Conservation (phyloP, 305 asterid genomes). For the Plantago lanceolata region DNA sequence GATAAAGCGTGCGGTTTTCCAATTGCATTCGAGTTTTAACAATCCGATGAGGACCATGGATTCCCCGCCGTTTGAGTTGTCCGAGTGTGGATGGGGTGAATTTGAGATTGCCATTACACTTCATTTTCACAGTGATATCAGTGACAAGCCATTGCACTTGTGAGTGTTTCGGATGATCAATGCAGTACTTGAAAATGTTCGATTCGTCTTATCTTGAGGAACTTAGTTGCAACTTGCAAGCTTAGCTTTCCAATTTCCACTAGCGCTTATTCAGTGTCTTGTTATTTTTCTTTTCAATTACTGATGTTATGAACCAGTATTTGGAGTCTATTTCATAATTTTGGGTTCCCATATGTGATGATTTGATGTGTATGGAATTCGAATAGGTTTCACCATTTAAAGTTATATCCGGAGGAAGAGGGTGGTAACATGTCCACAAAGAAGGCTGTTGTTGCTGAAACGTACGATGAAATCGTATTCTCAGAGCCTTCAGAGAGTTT, state of each 20-base stretch:
- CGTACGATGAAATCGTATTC: slow-evolving; percentile 64
- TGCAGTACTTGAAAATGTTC: not conserved
- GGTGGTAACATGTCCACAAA: slow-evolving; percentile 69
- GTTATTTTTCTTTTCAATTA: too few relatives aligned
- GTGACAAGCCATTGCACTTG: slow-evolving; percentile 86
- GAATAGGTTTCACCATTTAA: slow-evolving; percentile 78
- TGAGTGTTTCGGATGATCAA: slow-evolving; percentile 40
- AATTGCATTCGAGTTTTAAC: slow-evolving; percentile 88
- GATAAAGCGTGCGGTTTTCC: slow-evolving; percentile 77
- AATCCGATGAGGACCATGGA: slow-evolving; percentile 80
- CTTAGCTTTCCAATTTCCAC: too few relatives aligned
- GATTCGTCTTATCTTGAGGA: not conserved
- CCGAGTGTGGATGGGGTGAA: slow-evolving; percentile 98
- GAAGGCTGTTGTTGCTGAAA: slow-evolving; percentile 75
- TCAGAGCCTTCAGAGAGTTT: slow-evolving; percentile 61
- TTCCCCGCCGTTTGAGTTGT: slow-evolving; percentile 73
- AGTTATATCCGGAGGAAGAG: slow-evolving; percentile 84
- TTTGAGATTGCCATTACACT: slow-evolving; percentile 87
- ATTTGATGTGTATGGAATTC: slow-evolving; percentile 13
- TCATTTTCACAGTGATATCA: slow-evolving; percentile 69
- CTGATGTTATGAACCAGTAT: too few relatives aligned
- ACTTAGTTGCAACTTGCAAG: too few relatives aligned
- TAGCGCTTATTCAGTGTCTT: not conserved
- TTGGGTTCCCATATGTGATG: slow-evolving; percentile 12
- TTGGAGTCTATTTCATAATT: not conserved